Base-by-base conservation (phyloP, 129 eudicot species). In the Tagetes patula region DNA sequence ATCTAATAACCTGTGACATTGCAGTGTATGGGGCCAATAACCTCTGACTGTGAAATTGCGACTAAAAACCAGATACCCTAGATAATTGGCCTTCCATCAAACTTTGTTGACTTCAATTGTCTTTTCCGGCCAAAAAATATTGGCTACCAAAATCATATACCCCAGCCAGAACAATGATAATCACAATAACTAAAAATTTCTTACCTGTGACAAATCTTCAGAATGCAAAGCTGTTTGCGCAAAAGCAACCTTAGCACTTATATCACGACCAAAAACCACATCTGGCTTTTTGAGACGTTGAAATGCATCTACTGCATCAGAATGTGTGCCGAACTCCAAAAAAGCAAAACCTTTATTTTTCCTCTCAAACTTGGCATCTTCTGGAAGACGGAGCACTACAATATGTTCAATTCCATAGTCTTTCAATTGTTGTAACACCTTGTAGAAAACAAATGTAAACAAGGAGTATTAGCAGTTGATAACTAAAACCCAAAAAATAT, bases 281-380 rank as follows among this genome's bases (percentile, higher is more conserved):
- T 83, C 87, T 72, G 84, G 84, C 76, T 75, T 83, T 63, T 67
- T 50, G 32, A 83, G 82, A 66, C 80, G 79, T 68, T 80, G 71
- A 71, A 66, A 80, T 60, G 87, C 87, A 71, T 54, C 67, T 53
- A 63, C 77, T 60, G 87, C 87, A 67, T 80, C 81, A 34, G 82
- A 39, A 79, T 83, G 87, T 41, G 79, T 67, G 70, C 68, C 67
- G 77, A 83, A 83, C 76, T 80, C 82, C 79, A 83, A 54, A 39
- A 75, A 67, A 67, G 82, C 84, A 72, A 71, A 80, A 13, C 84
- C 87, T 74, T 72, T 83, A 3, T 30, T 83, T 75, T 72, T 83
- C 13, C 48, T 58, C 7, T 32, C 72, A 48, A 12, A 13, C 33
- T 61, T 71, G 13, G 67, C 53, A 61, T 83, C 79, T 52, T 73